A percentile compares a stretch with the other conserved stretches of the same genome.
Conservation (phyloP, 2,329 filamentous ascomycete genomes). For the Keithomyces neogunnii region DNA sequence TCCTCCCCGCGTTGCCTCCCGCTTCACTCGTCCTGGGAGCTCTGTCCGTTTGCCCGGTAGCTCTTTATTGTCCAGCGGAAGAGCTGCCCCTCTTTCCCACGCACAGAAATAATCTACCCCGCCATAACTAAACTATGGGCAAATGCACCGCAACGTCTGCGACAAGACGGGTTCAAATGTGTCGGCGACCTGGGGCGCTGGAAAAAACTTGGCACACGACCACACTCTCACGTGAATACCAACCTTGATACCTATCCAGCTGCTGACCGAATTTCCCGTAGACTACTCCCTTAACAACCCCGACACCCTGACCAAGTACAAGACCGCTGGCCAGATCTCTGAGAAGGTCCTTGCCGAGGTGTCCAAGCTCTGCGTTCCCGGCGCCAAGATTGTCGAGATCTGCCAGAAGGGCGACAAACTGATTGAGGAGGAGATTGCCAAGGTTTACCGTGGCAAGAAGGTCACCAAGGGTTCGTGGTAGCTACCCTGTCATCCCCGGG, state of each 20-base stretch:
- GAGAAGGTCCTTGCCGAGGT: slow-evolving; percentile 92
- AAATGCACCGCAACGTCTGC: too few relatives aligned
- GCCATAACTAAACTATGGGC: slow-evolving; percentile 2
- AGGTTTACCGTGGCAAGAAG: slow-evolving; percentile 99
- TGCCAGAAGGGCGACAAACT: slow-evolving; percentile 95
- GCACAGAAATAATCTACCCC: slow-evolving; percentile 10
- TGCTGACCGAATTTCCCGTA: slow-evolving; percentile 25
- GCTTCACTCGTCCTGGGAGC: not conserved
- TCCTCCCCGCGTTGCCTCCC: not conserved
- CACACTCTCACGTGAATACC: not conserved
- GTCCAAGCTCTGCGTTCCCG: slow-evolving; percentile 63
- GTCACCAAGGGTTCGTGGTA: slow-evolving; percentile 67
- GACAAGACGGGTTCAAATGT: too few relatives aligned
- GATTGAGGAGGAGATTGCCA: slow-evolving; percentile 83
- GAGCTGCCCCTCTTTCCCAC: slow-evolving; percentile 16
- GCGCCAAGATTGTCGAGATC: slow-evolving; percentile 86
- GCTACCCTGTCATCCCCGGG: not conserved
- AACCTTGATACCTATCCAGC: not conserved
- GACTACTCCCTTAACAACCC: slow-evolving; percentile 88
- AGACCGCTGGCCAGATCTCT: slow-evolving; percentile 89
- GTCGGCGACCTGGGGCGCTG: too few relatives aligned
- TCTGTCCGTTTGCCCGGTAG: not conserved
- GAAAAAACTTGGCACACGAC: not conserved
- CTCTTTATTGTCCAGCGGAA: not conserved
- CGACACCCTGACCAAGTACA: slow-evolving; percentile 97